Evolutionary conservation across 257 asterid genomes (phyloP), one percentile per base, ranked within the genome.

Genomic region (Perilla frutescens): DNA sequence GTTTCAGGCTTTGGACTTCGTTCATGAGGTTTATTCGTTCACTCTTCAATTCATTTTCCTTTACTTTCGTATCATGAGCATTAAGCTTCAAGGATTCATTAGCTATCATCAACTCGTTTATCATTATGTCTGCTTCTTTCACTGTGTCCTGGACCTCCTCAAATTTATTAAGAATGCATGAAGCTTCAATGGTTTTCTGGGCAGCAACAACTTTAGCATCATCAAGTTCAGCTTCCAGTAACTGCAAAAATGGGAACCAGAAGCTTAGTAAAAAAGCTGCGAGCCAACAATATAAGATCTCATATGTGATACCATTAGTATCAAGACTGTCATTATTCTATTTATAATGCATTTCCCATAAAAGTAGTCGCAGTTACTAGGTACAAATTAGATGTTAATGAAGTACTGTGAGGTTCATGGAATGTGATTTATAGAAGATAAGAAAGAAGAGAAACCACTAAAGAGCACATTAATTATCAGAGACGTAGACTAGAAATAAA

Each of bases 101-200:
- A 64, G 96, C 96, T 82, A 90, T 90, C 91, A 95, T 76, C 81
- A 92, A 84, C 78, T 90, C 94, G 79, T 92, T 95, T 80, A 92
- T 85, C 88, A 89, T 92, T 73, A 89, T 84, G 85, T 90, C 97
- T 54, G 99, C 97, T 77, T 92, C 98, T 73, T 81, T 87, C 85
- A 95, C 72, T 36, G 96, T 95, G 62, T 89, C 93, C 81, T 90
- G 99, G 68, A 87, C 88, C 86, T 92, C 99, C 82, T 83, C 96
- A 75, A 92, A 92, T 84, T 95, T 95, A 68, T 87, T 88, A 71
- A 95, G 87, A 80, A 92, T 60, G 70, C 93, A 90, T 44, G 91
- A 81, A 40, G 97, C 96, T 81, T 95, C 99, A 40, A 92, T 87
- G 72, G 87, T 78, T 87, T 92, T 92, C 90, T 92, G 96, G 31